These are phyloP conservation scores for Xylaria multiplex DNA, from an alignment of 2,329 filamentous ascomycete genomes.

Conservation along the genomic window DNA sequence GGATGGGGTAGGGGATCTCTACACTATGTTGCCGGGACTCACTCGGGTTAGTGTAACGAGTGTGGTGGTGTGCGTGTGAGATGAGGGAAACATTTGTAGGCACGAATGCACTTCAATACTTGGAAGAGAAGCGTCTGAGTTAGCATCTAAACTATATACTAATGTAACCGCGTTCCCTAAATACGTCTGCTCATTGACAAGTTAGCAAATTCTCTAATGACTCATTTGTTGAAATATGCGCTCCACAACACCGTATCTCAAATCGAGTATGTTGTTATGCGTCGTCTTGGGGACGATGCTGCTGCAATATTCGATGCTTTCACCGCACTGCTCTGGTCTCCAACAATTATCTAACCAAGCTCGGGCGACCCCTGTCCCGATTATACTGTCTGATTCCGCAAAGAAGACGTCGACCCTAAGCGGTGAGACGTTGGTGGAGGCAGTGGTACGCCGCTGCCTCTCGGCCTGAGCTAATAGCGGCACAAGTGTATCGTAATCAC, in stretches of 20 bases:
- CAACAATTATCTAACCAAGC: slow-evolving; percentile 42
- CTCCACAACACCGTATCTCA: slow-evolving; percentile 38
- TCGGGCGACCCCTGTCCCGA: slow-evolving; percentile 34
- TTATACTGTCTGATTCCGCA: slow-evolving; percentile 41
- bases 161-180: too few relatives aligned
- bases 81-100: too few relatives aligned
- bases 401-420: slow-evolving; percentile 39
- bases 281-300: slow-evolving; percentile 33
- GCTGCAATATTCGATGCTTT: slow-evolving; percentile 36
- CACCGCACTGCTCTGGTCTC: slow-evolving; percentile 35
- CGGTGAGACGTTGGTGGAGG: not conserved
- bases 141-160: too few relatives aligned
- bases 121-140: too few relatives aligned
- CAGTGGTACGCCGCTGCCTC: slow-evolving; percentile 6
- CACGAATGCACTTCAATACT: too few relatives aligned
- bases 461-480: slow-evolving; percentile 37
- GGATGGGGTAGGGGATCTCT: too few relatives aligned
- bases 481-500: slow-evolving; percentile 39
- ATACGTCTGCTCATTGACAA: too few relatives aligned
- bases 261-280: slow-evolving; percentile 38
- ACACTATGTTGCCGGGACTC: too few relatives aligned
- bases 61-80: too few relatives aligned
- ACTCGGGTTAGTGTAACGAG: too few relatives aligned
- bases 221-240: slow-evolving; percentile 30
- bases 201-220: not conserved